Conservation (phyloP, 139 green algal genomes). For the Micractinium sp. region DNA sequence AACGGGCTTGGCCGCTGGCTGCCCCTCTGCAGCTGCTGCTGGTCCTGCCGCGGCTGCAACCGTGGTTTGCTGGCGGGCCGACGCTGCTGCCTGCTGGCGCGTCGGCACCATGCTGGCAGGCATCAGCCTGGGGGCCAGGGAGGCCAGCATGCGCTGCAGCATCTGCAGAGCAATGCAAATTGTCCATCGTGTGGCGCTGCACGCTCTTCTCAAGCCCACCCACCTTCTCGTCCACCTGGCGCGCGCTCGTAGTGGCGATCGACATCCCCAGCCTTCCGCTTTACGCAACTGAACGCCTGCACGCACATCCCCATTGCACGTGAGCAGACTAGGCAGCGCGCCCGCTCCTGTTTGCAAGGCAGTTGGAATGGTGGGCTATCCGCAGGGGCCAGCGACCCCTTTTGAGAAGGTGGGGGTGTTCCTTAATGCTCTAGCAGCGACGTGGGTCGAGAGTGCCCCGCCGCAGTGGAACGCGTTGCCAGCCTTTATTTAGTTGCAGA, state of each 20-base stretch:
- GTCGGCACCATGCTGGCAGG: background rate
- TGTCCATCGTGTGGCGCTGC: background rate
- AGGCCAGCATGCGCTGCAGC: background rate
- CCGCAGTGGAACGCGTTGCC: too few species aligned
- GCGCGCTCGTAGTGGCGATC: too few species aligned
- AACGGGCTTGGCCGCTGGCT: background rate
- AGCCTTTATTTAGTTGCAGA: too few species aligned
- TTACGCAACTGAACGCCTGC: too few species aligned
- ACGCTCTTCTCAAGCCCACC: too few species aligned
- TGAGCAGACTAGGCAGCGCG: too few species aligned
- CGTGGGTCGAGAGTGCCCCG: too few species aligned
- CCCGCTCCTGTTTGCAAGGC: background rate
- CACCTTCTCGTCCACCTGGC: too few species aligned
- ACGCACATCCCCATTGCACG: too few species aligned
- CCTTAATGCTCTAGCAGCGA: background rate
- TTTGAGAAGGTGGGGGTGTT: background rate
- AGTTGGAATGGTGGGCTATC: background rate
- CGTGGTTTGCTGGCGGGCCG: background rate
- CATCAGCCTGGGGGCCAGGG: conserved; percentile 1
- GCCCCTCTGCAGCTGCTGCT: background rate
- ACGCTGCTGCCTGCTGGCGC: background rate
- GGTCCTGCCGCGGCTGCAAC: background rate
- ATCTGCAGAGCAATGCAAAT: background rate
- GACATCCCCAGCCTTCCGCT: too few species aligned
- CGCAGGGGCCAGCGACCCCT: background rate